Evolutionary conservation across 768 basidiomycete species (phyloP).

Genomic region (Antrodiella citrinella): DNA sequence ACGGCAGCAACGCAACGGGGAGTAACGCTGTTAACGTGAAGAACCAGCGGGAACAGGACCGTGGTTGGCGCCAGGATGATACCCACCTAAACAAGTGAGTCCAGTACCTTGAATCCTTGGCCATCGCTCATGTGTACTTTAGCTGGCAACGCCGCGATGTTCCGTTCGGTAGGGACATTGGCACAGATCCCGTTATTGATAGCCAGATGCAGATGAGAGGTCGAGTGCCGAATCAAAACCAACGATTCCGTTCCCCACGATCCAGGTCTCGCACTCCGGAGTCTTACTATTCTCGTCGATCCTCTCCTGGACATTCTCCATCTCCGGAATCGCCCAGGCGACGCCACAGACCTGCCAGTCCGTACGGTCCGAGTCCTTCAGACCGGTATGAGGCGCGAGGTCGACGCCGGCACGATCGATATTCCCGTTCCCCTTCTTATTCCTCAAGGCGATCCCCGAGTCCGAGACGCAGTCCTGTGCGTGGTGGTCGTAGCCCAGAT

Average conservation of each 20-base stretch:
- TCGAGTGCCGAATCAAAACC: slow-evolving; percentile 3
- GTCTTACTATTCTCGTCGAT: slow-evolving; percentile 56
- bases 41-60: slow-evolving; percentile 23
- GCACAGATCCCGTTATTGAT: too few relatives aligned
- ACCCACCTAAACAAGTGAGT: slow-evolving; percentile 70
- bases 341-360: slow-evolving; percentile 45
- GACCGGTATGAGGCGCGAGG: slow-evolving; percentile 29
- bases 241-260: slow-evolving; percentile 37
- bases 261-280: slow-evolving; percentile 53
- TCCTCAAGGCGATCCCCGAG: neutral
- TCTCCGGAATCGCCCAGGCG: slow-evolving; percentile 56
- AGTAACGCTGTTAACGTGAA: neutral
- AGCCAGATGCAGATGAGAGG: slow-evolving; percentile 24
- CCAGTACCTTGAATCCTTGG: slow-evolving; percentile 3
- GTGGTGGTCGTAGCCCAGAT: slow-evolving; percentile 12
- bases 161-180: too few relatives aligned
- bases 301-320: slow-evolving; percentile 57
- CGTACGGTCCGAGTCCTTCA: slow-evolving; percentile 40
- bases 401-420: slow-evolving; percentile 24
- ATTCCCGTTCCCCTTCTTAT: slow-evolving; percentile 21
- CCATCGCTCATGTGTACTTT: slow-evolving; percentile 7
- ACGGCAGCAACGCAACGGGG: neutral
- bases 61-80: slow-evolving; percentile 47
- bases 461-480: slow-evolving; percentile 10
- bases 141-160: slow-evolving; percentile 67